These are phyloP conservation scores for Wallacemonas collosoma DNA, from an alignment of 208 protist species.

Conservation along the genomic window DNA sequence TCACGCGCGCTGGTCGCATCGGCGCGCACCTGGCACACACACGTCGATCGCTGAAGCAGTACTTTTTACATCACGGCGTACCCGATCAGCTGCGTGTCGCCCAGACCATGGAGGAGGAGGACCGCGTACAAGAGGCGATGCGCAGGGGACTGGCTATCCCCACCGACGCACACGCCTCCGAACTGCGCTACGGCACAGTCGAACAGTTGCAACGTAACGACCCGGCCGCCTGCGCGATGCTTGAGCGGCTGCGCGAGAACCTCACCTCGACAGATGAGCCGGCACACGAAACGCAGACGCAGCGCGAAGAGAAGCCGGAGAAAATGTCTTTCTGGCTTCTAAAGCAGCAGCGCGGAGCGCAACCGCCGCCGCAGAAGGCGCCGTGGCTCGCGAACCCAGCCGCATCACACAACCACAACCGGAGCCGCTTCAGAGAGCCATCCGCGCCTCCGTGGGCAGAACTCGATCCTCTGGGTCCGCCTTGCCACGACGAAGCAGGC, in stretches of 20 bases:
- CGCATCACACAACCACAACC: not conserved
- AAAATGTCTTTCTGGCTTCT: conserved; percentile 1
- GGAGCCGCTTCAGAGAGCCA: no score
- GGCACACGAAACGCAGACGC: not conserved
- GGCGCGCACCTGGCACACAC: conserved; percentile 58
- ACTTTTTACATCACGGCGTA: conserved; percentile 64
- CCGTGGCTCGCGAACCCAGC: not conserved
- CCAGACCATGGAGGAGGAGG: conserved; percentile 42
- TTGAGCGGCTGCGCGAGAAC: conserved; percentile 33
- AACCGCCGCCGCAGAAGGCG: not conserved
- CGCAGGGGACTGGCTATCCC: not conserved
- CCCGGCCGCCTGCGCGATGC: conserved; percentile 42
- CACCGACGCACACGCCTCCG: not conserved
- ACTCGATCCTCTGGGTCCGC: conserved; percentile 8
- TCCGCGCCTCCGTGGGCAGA: conserved; percentile 2
- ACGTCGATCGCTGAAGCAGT: conserved; percentile 42
- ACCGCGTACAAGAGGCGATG: conserved; percentile 19
- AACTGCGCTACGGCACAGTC: conserved; percentile 41
- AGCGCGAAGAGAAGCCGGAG: not conserved
- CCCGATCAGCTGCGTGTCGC: conserved; percentile 47
- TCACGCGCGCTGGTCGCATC: not conserved
- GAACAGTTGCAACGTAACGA: conserved; percentile 49
- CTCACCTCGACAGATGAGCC: not conserved
- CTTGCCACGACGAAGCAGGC: not conserved
- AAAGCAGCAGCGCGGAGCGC: conserved; percentile 2